These are phyloP conservation scores for Sugiyamaella castrensis DNA, from an alignment of 1,139 yeast species.

Conservation along the genomic window DNA sequence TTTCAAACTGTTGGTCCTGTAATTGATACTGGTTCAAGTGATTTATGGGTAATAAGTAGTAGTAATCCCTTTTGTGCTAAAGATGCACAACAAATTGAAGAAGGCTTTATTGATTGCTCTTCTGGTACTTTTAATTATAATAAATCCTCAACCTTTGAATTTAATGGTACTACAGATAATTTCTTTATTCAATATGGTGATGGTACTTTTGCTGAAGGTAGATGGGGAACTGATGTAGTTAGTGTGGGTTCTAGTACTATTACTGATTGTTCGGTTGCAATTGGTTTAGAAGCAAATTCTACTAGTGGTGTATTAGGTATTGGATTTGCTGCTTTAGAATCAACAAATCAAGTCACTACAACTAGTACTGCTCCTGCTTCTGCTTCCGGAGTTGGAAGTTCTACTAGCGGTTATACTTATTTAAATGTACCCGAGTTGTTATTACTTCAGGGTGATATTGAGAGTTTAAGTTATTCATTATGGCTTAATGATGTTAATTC, in stretches of 20 bases:
- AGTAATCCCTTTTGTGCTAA: slow-evolving; percentile 35
- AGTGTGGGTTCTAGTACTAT: slow-evolving; percentile 40
- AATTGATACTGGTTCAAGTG: slow-evolving; percentile 49
- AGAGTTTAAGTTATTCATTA: slow-evolving; percentile 49
- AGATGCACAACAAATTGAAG: slow-evolving; percentile 9
- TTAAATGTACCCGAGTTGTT: slow-evolving; percentile 16
- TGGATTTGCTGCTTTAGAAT: slow-evolving; percentile 47
- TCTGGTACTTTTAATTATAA: slow-evolving; percentile 25
- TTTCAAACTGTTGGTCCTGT: slow-evolving; percentile 36
- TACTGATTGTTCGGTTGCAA: slow-evolving; percentile 38
- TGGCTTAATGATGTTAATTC: slow-evolving; percentile 45
- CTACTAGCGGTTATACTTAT: slow-evolving; percentile 5
- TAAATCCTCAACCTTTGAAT: slow-evolving; percentile 22
- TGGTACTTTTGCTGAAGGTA: slow-evolving; percentile 45
- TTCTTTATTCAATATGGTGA: slow-evolving; percentile 61
- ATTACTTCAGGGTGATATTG: slow-evolving; percentile 32
- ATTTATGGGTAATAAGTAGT: slow-evolving; percentile 53
- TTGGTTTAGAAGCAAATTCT: slow-evolving; percentile 46
- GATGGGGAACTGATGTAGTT: slow-evolving; percentile 49
- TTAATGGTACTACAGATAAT: slow-evolving; percentile 19
- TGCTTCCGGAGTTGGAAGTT: not conserved
- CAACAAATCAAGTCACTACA: slow-evolving; percentile 38
- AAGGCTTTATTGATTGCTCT: slow-evolving; percentile 20
- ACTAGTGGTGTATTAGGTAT: slow-evolving; percentile 53
- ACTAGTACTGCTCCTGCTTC: slow-evolving; percentile 1